A percentile compares a stretch with the other conserved stretches of the same genome.
These are phyloP conservation scores for Linum trigynum DNA, from an alignment of 345 rosid genomes.

Conservation along the genomic window DNA sequence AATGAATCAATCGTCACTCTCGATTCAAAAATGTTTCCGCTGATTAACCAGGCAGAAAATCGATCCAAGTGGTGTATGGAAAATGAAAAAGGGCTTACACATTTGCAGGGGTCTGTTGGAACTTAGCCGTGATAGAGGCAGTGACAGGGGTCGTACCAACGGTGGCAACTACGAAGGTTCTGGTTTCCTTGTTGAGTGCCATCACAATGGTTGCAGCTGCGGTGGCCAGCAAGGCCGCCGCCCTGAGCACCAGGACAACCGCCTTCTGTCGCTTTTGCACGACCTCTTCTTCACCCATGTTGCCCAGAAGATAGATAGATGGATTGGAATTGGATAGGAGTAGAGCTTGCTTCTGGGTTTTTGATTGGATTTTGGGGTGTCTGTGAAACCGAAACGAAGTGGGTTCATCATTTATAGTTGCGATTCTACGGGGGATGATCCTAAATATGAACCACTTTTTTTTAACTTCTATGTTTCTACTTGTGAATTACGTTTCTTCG, in stretches of 20 bases:
- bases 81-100: constrained; percentile 37
- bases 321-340: background rate
- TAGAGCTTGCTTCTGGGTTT: too few species aligned
- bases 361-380: too few species aligned
- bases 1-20: background rate
- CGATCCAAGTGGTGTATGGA: too few species aligned
- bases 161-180: constrained; percentile 62
- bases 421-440: background rate
- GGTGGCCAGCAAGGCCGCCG: constrained; percentile 56
- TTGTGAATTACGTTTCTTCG: constrained; percentile 10
- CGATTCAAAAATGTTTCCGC: background rate
- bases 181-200: constrained; percentile 68
- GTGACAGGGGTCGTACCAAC: constrained; percentile 54
- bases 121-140: constrained; percentile 69
- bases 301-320: background rate
- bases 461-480: constrained; percentile 1
- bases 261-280: background rate
- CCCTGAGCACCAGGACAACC: constrained; percentile 34
- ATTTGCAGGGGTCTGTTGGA: constrained; percentile 77
- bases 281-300: too few species aligned
- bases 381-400: background rate
- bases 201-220: constrained; percentile 72
- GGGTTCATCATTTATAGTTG: background rate
- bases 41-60: too few species aligned
- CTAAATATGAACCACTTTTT: background rate